Evolutionary conservation across 106 monocot species (phyloP).

Genomic region (Allium cepa): DNA sequence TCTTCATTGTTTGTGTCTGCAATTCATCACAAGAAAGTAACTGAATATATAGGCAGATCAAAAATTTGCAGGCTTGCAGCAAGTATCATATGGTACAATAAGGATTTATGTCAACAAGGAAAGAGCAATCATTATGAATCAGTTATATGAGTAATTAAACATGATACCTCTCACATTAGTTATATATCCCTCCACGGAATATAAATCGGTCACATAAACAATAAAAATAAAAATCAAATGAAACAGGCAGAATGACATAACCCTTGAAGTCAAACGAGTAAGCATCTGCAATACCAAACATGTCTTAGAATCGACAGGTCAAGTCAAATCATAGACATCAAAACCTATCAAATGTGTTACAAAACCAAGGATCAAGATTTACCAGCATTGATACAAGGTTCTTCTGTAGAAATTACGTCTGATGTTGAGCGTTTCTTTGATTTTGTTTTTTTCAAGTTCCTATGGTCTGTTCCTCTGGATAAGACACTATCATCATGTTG

Average conservation of each 20-base stretch:
- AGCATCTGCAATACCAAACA: not conserved
- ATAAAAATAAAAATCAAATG: not conserved
- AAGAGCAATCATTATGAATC: no score
- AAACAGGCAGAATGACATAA: not conserved
- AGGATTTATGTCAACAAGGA: no score
- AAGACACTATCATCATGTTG: not conserved
- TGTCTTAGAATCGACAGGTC: not conserved
- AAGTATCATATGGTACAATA: not conserved
- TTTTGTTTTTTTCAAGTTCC: slow-evolving; percentile 6
- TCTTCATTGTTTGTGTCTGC: slow-evolving; percentile 1
- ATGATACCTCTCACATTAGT: not conserved
- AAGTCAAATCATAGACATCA: not conserved
- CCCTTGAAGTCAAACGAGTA: no score
- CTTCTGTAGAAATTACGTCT: slow-evolving; percentile 2
- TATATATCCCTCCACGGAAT: no score
- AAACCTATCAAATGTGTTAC: not conserved
- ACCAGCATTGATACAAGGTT: slow-evolving; percentile 6
- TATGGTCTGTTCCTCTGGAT: not conserved
- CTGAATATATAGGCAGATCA: not conserved
- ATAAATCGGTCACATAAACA: no score
- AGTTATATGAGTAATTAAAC: not conserved
- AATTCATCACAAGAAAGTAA: not conserved
- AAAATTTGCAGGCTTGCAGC: not conserved
- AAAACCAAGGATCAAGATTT: not conserved
- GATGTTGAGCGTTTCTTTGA: slow-evolving; percentile 12